Evolutionary conservation across 257 asterid genomes (phyloP), one percentile per base, ranked within the genome.

Genomic region (Nicotiana paniculata): DNA sequence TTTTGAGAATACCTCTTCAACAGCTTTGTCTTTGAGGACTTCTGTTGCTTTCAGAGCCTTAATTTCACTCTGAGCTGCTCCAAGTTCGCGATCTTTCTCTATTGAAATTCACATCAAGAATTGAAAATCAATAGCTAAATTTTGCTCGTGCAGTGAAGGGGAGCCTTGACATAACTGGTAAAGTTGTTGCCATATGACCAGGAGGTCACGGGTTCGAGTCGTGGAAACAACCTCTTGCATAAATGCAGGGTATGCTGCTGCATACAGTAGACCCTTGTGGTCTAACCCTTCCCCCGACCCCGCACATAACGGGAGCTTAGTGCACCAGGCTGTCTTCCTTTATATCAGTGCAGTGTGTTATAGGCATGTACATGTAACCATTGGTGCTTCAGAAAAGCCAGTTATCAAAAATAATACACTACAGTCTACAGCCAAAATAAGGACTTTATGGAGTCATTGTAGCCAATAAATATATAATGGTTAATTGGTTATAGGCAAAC

Each of bases 11-110:
- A 92, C 98, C 97, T 94, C 97, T 85, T 91, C 94, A 17, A 93
- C 81, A 46, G 95, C 97, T 85, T 90, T 93, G 82, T 94, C 95
- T 89, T 93, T 96, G 66, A 90, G 87, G 43, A 84, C 89, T 77
- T 91, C 93, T 21, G 96, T 89, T 80, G 94, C 94, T 89, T 80
- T 89, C 81, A 91, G 65, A n/a, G 91, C 96, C 83, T 91, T 95
- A 77, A 89, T 94, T 87, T 94, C 99, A 82, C 82, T 88, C 54
- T 86, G 93, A 82, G 98, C 93, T 59, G 82, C 89, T 79, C 85
- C 93, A 62, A 94, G 82, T 70, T 89, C 90, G 81, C 89, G 89
- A 82, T 94, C 96, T 89, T 90, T 91, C 83, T 90, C 99, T 96
- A 93, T 68, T 88, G 81, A 74, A 74, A 74, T 69, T 39, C 59